phyloP scores from a whole-genome alignment of 306 rosid species.

The Gastrolobium bilobum region DNA sequence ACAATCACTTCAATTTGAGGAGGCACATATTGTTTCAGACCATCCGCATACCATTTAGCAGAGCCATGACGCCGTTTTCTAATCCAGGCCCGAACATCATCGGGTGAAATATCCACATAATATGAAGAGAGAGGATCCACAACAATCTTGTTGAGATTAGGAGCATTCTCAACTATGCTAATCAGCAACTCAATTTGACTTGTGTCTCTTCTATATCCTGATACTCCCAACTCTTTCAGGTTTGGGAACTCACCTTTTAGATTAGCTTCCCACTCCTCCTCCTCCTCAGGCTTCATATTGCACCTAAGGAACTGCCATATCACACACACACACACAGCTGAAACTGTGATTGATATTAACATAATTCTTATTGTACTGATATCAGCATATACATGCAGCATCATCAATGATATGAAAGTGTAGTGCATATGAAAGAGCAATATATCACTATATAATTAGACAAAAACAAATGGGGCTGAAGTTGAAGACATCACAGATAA shows the following conservation, averaged over 20 bases:
- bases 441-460: background rate
- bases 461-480: background rate
- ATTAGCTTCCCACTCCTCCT: background rate
- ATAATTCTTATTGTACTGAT: no score
- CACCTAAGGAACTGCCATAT: constrained; percentile 14
- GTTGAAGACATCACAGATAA: background rate
- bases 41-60: background rate
- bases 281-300: background rate
- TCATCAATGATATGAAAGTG: background rate
- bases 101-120: background rate
- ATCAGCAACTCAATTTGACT: constrained; percentile 20
- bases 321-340: background rate
- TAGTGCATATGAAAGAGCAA: no score
- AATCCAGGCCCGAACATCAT: background rate
- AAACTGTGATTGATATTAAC: background rate
- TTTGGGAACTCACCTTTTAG: background rate
- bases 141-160: constrained; percentile 14
- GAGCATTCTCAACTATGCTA: background rate
- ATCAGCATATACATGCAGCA: background rate
- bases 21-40: constrained; percentile 23
- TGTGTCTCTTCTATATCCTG: constrained; percentile 28
- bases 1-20: background rate
- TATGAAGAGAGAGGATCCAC: constrained; percentile 27
- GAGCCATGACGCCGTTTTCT: background rate
- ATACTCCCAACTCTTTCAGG: constrained; percentile 31